Conservation (phyloP, 805 yeast species). For the Kluyveromyces dobzhanskii region DNA sequence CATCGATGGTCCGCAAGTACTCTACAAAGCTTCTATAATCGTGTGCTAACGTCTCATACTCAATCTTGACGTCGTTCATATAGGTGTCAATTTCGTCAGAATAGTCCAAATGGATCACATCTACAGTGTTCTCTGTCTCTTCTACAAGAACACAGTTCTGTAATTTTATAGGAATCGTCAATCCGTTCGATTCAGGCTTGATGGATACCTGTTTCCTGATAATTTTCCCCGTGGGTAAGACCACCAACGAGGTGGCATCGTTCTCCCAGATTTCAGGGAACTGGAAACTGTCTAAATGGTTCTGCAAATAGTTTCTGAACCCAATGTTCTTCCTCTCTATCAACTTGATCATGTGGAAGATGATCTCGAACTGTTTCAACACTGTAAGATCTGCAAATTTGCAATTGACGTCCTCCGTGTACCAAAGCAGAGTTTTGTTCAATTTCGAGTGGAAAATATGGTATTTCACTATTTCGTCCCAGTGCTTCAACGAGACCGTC, state of each 20-base stretch:
- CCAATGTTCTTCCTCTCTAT: slow-evolving; percentile 24
- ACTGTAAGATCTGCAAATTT: slow-evolving; percentile 11
- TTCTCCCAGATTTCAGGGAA: slow-evolving; percentile 16
- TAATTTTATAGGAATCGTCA: slow-evolving; percentile 22
- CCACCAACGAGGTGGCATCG: slow-evolving; percentile 13
- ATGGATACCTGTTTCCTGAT: slow-evolving; percentile 11
- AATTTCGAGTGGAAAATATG: slow-evolving; percentile 9
- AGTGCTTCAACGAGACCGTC: slow-evolving; percentile 15
- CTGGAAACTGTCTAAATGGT: slow-evolving; percentile 21
- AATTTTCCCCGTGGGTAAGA: slow-evolving; percentile 22
- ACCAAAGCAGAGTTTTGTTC: slow-evolving; percentile 4
- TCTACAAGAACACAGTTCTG: slow-evolving; percentile 22
- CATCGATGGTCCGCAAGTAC: slow-evolving; percentile 7
- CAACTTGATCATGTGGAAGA: slow-evolving; percentile 21
- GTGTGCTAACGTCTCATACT: slow-evolving; percentile 17
- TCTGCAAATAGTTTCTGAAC: slow-evolving; percentile 23
- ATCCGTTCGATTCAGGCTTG: slow-evolving; percentile 5
- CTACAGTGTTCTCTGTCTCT: slow-evolving; percentile 13
- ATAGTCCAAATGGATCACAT: slow-evolving; percentile 24
- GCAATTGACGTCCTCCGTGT: slow-evolving; percentile 3
- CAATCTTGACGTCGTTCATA: slow-evolving; percentile 15
- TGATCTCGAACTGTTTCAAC: slow-evolving; percentile 19
- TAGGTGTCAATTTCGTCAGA: slow-evolving; percentile 25
- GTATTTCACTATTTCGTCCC: slow-evolving; percentile 21
- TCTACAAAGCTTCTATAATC: slow-evolving; percentile 22